A percentile compares a stretch with the other conserved stretches of the same genome.
These are phyloP conservation scores for Pelagophyceae sp. DNA, from an alignment of 352 stramenopile species.

Conservation along the genomic window DNA sequence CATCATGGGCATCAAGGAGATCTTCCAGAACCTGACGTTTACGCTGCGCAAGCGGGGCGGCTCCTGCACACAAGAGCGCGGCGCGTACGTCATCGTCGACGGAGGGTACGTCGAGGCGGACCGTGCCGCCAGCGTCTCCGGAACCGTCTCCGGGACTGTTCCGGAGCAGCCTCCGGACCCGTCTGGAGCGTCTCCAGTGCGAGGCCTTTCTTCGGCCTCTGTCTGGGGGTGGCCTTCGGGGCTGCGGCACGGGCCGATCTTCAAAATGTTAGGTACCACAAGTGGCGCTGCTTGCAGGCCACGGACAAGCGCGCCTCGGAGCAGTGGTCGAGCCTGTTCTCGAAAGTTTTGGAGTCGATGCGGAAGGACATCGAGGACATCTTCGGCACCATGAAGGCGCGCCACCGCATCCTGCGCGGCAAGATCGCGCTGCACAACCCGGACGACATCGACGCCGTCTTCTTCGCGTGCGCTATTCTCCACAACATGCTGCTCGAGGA, in stretches of 20 bases:
- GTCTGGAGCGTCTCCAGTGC: no score
- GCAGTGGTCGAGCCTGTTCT: not conserved
- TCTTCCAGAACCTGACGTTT: constrained; percentile 7
- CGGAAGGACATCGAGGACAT: constrained; percentile 24
- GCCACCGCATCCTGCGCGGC: constrained; percentile 20
- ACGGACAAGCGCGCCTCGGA: constrained; percentile 14
- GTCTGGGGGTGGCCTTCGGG: no score
- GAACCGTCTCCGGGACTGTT: no score
- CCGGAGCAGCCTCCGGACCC: no score
- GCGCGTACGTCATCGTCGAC: constrained; percentile 20
- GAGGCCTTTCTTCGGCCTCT: no score
- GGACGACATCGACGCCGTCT: constrained; percentile 13
- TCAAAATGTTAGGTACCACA: no score
- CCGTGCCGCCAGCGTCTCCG: no score
- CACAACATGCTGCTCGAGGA: constrained; percentile 23
- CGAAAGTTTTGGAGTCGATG: constrained; percentile 17
- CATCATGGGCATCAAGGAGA: constrained; percentile 15
- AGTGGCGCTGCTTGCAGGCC: constrained; percentile 5
- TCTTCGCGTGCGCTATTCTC: constrained; percentile 18
- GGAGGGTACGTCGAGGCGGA: constrained; percentile 14
- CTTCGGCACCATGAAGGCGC: constrained; percentile 23
- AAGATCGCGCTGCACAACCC: not conserved
- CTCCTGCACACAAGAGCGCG: not conserved
- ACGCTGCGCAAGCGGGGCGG: not conserved
- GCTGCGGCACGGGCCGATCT: no score